A percentile compares a stretch with the other conserved stretches of the same genome.
These are phyloP conservation scores for Salmacisia buchloeana DNA, from an alignment of 1,284 basidiomycete species.

Conservation along the genomic window DNA sequence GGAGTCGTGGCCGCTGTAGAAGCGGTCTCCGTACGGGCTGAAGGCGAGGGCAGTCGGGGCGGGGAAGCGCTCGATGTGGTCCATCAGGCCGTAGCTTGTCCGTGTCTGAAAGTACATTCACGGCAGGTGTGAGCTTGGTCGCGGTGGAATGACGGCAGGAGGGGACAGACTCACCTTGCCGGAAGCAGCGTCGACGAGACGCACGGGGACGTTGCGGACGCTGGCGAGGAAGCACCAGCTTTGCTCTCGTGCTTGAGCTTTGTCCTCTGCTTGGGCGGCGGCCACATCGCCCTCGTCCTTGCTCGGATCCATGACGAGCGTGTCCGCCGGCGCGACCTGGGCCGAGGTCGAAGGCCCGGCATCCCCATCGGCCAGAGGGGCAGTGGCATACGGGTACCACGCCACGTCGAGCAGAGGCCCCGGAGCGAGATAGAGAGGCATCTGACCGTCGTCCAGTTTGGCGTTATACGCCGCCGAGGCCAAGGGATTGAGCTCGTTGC, in stretches of 20 bases:
- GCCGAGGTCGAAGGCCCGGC: not conserved
- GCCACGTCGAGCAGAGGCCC: conserved; percentile 28
- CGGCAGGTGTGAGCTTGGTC: not conserved
- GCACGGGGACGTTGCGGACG: conserved; percentile 26
- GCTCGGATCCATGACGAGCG: conserved; percentile 10
- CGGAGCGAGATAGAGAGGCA: conserved; percentile 15
- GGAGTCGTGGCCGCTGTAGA: conserved; percentile 29
- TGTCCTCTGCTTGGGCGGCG: not conserved
- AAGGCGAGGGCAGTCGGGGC: conserved; percentile 32
- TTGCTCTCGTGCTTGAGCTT: not conserved
- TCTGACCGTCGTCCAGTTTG: not conserved
- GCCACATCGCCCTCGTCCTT: not conserved
- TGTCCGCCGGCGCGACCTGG: not conserved
- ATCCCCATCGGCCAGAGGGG: not conserved
- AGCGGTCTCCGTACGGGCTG: conserved; percentile 25
- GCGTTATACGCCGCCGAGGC: no score
- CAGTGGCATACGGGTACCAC: conserved; percentile 26
- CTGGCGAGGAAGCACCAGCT: conserved; percentile 37
- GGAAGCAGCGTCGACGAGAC: conserved; percentile 24
- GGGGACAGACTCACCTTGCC: not conserved
- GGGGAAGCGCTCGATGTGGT: conserved; percentile 36
- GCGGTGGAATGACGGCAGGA: no score
- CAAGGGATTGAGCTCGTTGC: not conserved
- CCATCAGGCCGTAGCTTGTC: conserved; percentile 37
- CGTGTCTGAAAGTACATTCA: conserved; percentile 12